phyloP scores from a whole-genome alignment of 305 asterid genomes.

The Fraxinus greggii region DNA sequence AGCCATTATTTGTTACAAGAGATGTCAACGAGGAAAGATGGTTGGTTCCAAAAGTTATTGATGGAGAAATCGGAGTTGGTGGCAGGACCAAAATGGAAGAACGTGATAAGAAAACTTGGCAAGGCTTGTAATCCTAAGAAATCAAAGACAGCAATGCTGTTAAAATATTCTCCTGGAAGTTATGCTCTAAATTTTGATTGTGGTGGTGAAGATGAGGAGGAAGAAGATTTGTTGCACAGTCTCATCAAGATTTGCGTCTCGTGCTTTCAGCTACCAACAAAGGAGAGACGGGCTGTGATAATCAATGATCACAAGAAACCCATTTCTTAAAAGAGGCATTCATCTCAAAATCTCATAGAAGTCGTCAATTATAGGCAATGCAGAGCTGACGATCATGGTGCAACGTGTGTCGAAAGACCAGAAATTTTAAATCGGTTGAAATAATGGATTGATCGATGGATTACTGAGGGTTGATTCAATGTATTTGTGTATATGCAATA shows the following conservation, averaged over 20 bases:
- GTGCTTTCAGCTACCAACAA: slow-evolving; percentile 32
- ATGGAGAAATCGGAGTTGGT: slow-evolving; percentile 55
- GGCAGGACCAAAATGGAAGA: slow-evolving; percentile 77
- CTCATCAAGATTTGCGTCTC: slow-evolving; percentile 52
- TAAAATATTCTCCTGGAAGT: slow-evolving; percentile 59
- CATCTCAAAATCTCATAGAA: not conserved
- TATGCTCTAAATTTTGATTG: slow-evolving; percentile 66
- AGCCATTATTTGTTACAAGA: slow-evolving; percentile 23
- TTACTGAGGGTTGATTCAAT: not conserved
- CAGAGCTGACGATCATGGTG: not conserved
- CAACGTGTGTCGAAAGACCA: not conserved
- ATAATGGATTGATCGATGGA: not conserved
- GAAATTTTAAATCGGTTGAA: not conserved
- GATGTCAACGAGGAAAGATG: slow-evolving; percentile 33
- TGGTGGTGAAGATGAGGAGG: slow-evolving; percentile 27
- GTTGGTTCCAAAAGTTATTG: slow-evolving; percentile 27
- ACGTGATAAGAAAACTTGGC: slow-evolving; percentile 52
- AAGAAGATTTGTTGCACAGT: slow-evolving; percentile 35
- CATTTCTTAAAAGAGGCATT: not conserved
- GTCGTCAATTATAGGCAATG: not conserved
- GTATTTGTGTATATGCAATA: not conserved
- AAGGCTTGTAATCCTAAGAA: slow-evolving; percentile 34
- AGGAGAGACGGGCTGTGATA: slow-evolving; percentile 27
- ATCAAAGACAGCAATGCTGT: slow-evolving; percentile 19
- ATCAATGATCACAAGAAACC: not conserved